These are phyloP conservation scores for Rubia balearica DNA, from an alignment of 305 asterid species.

Conservation along the genomic window DNA sequence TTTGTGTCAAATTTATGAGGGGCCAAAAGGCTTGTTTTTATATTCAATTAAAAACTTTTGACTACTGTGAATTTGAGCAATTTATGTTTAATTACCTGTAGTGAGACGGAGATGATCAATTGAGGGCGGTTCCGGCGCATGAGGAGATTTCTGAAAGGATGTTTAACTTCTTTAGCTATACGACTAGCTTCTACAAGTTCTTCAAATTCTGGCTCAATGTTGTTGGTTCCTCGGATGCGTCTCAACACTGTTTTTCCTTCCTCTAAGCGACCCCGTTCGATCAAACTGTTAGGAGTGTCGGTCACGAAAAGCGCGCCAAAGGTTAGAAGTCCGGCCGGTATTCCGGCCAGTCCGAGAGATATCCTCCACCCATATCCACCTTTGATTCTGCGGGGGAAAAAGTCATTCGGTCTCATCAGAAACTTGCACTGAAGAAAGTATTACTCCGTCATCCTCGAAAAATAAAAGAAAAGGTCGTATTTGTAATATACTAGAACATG, in stretches of 20 bases:
- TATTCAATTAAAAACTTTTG: too few relatives aligned
- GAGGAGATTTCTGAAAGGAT: conserved; percentile 82
- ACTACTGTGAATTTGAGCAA: not conserved
- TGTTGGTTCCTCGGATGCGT: conserved; percentile 54
- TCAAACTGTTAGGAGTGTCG: conserved; percentile 82
- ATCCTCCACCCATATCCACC: conserved; percentile 89
- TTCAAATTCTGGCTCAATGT: conserved; percentile 64
- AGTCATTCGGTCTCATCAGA: not conserved
- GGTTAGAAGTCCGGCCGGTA: conserved; percentile 67
- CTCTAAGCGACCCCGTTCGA: conserved; percentile 66
- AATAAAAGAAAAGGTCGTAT: not conserved
- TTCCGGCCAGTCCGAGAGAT: conserved; percentile 73
- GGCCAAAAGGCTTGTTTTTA: too few relatives aligned
- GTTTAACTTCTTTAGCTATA: conserved; percentile 67
- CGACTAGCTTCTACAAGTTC: conserved; percentile 81
- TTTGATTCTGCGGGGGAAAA: conserved; percentile 29
- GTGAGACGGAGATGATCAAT: conserved; percentile 52
- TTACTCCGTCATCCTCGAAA: too few relatives aligned
- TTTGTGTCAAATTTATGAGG: too few relatives aligned
- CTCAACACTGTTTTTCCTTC: conserved; percentile 66
- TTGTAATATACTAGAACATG: too few relatives aligned
- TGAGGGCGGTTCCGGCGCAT: conserved; percentile 68
- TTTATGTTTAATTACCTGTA: conserved; percentile 37
- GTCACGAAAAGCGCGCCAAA: conserved; percentile 60
- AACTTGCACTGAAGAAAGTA: not conserved